Evolutionary conservation across 2,329 filamentous ascomycete species (phyloP), one percentile per base, ranked within the genome.

Genomic region (Herpotrichia juniperi): DNA sequence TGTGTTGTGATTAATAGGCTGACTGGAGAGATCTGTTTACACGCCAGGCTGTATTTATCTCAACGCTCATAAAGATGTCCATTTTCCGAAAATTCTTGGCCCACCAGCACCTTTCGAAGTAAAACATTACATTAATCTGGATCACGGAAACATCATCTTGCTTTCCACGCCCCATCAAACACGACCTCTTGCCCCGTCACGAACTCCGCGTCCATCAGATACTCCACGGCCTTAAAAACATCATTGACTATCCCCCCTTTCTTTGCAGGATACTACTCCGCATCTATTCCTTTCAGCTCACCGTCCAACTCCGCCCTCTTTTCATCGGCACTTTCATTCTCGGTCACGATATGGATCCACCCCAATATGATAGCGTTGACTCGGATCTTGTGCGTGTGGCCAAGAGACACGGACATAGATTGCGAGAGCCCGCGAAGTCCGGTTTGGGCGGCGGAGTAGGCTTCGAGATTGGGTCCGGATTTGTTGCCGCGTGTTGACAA

Each of bases 211-310:
- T 68, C 70, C 21, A 71, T 62, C 14, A 78, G 57, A 61, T 76
- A 79, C 54, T 75, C 68, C 30, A 78, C 73, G 4, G 76, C 74
- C 46, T 61, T 67, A 16, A 65, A 55, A 34, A 79, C 66, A 62
- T 82, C 79, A 30, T 81, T 79, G 2, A 78, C 78, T 51, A 74
- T 78, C 1, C 80, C 81, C 4, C 82, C 80, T 42, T 79, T 65
- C 2, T 80, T 79, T 7, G 75, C 77, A 24, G 79, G 69, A 65
- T 83, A 80, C 79, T 79, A 82, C 45, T 63, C 52, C 24, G 75
- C 73, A 53, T 83, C 80, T 32, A 75, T 74, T 51, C 75, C 66
- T 1, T 63, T 73, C 56, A 82, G 57, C 0, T 75, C 78, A 3
- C 79, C 76, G 51, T 80, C 78, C 80, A 79, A 82, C 28, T 55